These are phyloP conservation scores for Myochromella boudieri DNA, from an alignment of 768 basidiomycete genomes.

Conservation along the genomic window DNA sequence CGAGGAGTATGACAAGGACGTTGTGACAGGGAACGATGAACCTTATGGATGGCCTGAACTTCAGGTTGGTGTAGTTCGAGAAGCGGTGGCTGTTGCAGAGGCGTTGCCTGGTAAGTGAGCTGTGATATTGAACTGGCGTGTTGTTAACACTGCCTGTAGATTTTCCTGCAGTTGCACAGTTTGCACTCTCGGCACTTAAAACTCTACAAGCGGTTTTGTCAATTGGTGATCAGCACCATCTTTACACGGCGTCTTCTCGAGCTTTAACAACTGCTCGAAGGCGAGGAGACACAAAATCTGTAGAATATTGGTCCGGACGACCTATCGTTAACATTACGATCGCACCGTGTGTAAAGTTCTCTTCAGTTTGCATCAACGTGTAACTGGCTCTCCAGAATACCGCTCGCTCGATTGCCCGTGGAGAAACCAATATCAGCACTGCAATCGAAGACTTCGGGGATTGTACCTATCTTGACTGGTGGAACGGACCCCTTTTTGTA, in stretches of 20 bases:
- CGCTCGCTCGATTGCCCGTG: conserved; percentile 66
- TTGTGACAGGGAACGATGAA: conserved; percentile 41
- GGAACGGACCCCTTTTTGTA: conserved; percentile 85
- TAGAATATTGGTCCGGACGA: conserved; percentile 88
- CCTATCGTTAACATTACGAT: conserved; percentile 80
- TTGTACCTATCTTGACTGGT: conserved; percentile 53
- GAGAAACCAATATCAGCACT: conserved; percentile 69
- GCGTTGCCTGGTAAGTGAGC: conserved; percentile 74
- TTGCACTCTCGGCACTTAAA: conserved; percentile 85
- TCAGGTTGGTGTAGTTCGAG: conserved; percentile 90
- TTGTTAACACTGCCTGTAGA: conserved; percentile 45
- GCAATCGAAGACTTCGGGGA: conserved; percentile 35
- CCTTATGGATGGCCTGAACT: conserved; percentile 92
- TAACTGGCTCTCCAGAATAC: conserved; percentile 46
- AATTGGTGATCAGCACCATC: conserved; percentile 75
- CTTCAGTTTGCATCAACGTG: conserved; percentile 7
- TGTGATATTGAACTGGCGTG: neutral
- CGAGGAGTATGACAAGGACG: conserved; percentile 39
- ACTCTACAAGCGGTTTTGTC: conserved; percentile 67
- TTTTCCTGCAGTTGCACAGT: conserved; percentile 80
- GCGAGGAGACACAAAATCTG: conserved; percentile 65
- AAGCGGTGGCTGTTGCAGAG: conserved; percentile 90
- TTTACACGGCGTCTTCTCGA: conserved; percentile 70
- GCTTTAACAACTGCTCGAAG: conserved; percentile 74
- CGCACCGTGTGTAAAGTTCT: conserved; percentile 54